phyloP scores from a whole-genome alignment of 2,329 filamentous ascomycete genomes.

The Aspergillus sp. region DNA sequence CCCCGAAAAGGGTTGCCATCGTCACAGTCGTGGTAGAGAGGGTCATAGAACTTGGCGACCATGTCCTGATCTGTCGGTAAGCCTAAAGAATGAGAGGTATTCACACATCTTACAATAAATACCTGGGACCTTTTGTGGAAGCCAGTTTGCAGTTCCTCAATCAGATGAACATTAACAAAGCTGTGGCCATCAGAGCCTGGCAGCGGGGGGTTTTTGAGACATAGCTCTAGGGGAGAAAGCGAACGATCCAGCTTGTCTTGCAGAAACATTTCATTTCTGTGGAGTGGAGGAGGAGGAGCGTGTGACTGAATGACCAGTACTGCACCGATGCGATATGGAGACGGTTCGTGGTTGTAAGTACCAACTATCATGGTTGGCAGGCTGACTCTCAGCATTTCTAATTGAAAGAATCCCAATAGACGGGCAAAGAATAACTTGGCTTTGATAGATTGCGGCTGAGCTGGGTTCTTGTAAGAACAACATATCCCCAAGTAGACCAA shows the following conservation, averaged over 20 bases:
- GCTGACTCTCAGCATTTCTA: no score
- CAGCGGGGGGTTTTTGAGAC: not conserved
- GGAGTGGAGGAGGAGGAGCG: not conserved
- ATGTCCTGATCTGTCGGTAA: conserved; percentile 1
- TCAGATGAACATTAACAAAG: not conserved
- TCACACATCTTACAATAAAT: not conserved
- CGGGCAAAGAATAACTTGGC: no score
- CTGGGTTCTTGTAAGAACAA: no score
- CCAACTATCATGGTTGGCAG: no score
- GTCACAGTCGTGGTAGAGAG: not conserved
- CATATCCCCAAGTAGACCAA: no score
- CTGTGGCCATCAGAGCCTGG: not conserved
- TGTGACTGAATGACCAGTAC: not conserved
- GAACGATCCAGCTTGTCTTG: not conserved
- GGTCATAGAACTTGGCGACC: conserved; percentile 5
- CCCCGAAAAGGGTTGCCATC: not conserved
- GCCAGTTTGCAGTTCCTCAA: not conserved
- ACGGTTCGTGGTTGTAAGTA: not conserved
- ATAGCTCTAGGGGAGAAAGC: not conserved
- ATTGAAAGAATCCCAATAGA: no score
- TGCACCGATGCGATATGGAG: not conserved
- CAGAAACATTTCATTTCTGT: not conserved
- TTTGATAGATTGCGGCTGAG: no score
- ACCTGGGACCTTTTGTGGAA: not conserved
- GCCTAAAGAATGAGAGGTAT: not conserved